These are phyloP conservation scores for Candida nemodendra DNA, from an alignment of 805 yeast species.

Conservation along the genomic window DNA sequence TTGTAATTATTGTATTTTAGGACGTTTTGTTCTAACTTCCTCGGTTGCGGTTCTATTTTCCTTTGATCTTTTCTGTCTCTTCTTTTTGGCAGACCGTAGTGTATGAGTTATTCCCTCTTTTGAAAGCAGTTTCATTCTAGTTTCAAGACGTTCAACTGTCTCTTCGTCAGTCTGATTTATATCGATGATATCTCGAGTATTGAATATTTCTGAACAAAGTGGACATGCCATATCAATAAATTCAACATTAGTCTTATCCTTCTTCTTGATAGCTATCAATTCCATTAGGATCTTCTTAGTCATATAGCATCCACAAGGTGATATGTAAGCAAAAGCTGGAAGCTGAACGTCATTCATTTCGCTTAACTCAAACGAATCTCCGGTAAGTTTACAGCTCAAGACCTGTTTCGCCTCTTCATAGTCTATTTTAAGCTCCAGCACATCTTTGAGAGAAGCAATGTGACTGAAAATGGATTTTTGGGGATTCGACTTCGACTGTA, in stretches of 20 bases:
- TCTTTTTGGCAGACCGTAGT: constrained; percentile 26
- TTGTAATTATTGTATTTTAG: too few species aligned
- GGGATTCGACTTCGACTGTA: constrained; percentile 32
- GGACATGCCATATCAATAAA: constrained; percentile 35
- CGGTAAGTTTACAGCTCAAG: constrained; percentile 40
- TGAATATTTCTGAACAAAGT: constrained; percentile 33
- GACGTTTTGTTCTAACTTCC: too few species aligned
- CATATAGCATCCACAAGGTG: constrained; percentile 44
- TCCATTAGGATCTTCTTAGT: constrained; percentile 32
- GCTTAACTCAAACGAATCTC: constrained; percentile 35
- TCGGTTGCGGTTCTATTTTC: neutral
- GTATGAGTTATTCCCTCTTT: constrained; percentile 37
- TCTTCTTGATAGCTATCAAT: constrained; percentile 12
- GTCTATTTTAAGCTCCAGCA: constrained; percentile 33
- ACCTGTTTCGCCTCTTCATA: constrained; percentile 12
- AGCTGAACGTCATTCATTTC: constrained; percentile 19
- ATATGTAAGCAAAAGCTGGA: constrained; percentile 42
- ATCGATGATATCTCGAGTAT: constrained; percentile 33
- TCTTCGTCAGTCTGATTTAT: constrained; percentile 20
- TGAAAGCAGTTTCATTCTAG: constrained; percentile 18
- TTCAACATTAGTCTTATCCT: neutral
- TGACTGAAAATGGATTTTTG: constrained; percentile 27
- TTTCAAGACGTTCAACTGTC: constrained; percentile 10
- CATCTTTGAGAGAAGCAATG: constrained; percentile 29
- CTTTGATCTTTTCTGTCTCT: constrained; percentile 12